Base-by-base conservation (phyloP, 2,329 filamentous ascomycete species). In the Aspergillus proliferans region DNA sequence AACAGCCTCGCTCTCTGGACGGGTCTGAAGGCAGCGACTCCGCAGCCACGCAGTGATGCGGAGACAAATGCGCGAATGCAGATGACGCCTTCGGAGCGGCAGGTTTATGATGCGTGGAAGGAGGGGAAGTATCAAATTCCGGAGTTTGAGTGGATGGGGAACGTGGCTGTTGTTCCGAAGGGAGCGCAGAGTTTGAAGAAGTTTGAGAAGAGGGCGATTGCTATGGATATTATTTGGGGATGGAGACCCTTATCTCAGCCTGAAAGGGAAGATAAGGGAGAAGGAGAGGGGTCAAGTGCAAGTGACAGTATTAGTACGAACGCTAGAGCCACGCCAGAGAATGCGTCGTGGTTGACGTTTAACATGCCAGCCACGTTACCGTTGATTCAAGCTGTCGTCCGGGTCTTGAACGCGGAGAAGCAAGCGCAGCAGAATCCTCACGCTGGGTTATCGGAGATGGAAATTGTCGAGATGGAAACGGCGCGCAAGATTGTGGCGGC, bases 331-430 rank as follows among this genome's bases (percentile, higher is more conserved):
- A 61, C 51, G 14, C 49, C 58, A 4, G 52, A 60, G 36, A 51
- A 65, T 52, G 58, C 60, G 4, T 43, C 51, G 3, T 65, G 60
- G 58, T 49, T 63, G 14, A 56, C 52, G 2, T 52, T 47, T 15
- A 52, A 59, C 34, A 50, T 54, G 46, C 10, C 44, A 3, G 2
- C 3, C 0, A n/a, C 55, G 18, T 10, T 59, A 18, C 58, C 59
- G 2, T 53, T 64, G 2, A 46, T 64, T n/a, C 62, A 58, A 28
- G 58, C 58, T 2, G 52, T 66, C 4, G 51, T 43, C 3, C 58
- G 56, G 49, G 15, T 62, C 2, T 28, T 47, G 21, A 55, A 47
- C 21, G 52, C 55, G 4, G 43, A 55, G 46, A 48, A 47, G n/a
- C 51, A 60, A 18, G 34, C 52, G 21, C 30, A 53, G 30, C 45